Percentiles rank a stretch among this genome's conserved stretches.
Evolutionary conservation across 139 green algal species (phyloP).

Genomic region (Axilococcus clingmanii): DNA sequence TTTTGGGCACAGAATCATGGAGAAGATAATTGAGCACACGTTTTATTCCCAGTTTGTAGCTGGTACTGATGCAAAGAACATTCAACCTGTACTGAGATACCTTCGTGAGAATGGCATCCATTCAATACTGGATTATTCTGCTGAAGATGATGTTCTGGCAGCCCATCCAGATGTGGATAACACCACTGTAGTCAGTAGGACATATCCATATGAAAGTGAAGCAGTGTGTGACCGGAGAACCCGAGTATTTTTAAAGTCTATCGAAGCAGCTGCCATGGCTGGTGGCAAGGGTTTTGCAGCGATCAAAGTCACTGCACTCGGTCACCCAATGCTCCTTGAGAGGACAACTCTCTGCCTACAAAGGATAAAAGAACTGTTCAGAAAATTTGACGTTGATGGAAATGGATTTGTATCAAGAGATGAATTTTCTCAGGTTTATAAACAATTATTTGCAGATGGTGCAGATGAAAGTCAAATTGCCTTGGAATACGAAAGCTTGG

Average conservation of each 20-base stretch:
- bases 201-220: slow-evolving; percentile 63
- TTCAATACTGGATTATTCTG: slow-evolving; percentile 53
- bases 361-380: slow-evolving; percentile 53
- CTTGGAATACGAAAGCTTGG: slow-evolving; percentile 30
- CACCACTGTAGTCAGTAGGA: slow-evolving; percentile 35
- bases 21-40: slow-evolving; percentile 47
- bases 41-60: slow-evolving; percentile 86
- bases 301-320: slow-evolving; percentile 82
- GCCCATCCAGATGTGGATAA: not conserved
- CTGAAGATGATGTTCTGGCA: slow-evolving; percentile 38
- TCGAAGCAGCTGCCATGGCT: slow-evolving; percentile 44
- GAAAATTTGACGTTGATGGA: slow-evolving; percentile 51
- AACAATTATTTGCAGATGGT: slow-evolving; percentile 33
- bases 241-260: slow-evolving; percentile 44
- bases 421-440: slow-evolving; percentile 38
- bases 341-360: slow-evolving; percentile 42
- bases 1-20: slow-evolving; percentile 38
- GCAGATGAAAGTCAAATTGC: slow-evolving; percentile 11
- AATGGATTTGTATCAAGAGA: slow-evolving; percentile 31
- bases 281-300: slow-evolving; percentile 62
- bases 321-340: slow-evolving; percentile 68
- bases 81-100: slow-evolving; percentile 37
- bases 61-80: slow-evolving; percentile 40
- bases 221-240: slow-evolving; percentile 55
- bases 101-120: slow-evolving; percentile 31